A percentile compares a stretch with the other conserved stretches of the same genome.
Evolutionary conservation across 768 basidiomycete genomes (phyloP).

Genomic region (Lactarius hatsudake): DNA sequence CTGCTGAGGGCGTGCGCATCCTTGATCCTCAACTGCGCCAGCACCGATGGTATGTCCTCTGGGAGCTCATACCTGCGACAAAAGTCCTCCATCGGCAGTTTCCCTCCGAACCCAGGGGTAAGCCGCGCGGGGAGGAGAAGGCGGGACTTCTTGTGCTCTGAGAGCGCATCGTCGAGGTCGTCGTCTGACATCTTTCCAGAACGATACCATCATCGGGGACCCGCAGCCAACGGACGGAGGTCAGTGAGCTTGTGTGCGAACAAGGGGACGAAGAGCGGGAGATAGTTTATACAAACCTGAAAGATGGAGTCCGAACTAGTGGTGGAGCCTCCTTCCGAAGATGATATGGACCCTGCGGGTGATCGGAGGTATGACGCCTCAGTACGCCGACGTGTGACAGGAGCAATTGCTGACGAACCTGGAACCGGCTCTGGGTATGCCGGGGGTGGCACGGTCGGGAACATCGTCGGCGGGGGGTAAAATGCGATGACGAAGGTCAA

Average conservation of each 20-base stretch:
- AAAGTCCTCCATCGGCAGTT: conserved; percentile 11
- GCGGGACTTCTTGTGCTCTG: conserved; percentile 10
- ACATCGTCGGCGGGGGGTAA: conserved; percentile 1
- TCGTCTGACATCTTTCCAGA: conserved; percentile 17
- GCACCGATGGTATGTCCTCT: conserved; percentile 5
- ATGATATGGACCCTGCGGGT: not conserved
- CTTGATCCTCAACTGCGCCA: conserved; percentile 14
- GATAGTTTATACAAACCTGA: conserved; percentile 8
- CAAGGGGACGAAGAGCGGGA: not conserved
- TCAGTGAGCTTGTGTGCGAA: not conserved
- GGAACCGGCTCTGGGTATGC: not conserved
- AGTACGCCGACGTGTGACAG: not conserved
- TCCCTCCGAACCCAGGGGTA: conserved; percentile 11
- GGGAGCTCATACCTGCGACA: conserved; percentile 17
- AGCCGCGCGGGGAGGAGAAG: conserved; percentile 20
- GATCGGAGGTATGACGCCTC: not conserved
- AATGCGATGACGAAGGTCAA: conserved; percentile 16
- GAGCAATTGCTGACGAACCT: not conserved
- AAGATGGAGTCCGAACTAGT: conserved; percentile 15
- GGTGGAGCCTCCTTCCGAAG: conserved; percentile 12
- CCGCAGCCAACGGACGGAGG: not conserved
- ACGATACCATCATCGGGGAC: not conserved
- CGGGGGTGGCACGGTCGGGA: not conserved
- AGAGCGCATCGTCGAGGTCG: conserved; percentile 15
- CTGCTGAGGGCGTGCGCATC: conserved; percentile 15